phyloP scores from a whole-genome alignment of 129 eudicot genomes.

The Oenanthe sinensis region DNA sequence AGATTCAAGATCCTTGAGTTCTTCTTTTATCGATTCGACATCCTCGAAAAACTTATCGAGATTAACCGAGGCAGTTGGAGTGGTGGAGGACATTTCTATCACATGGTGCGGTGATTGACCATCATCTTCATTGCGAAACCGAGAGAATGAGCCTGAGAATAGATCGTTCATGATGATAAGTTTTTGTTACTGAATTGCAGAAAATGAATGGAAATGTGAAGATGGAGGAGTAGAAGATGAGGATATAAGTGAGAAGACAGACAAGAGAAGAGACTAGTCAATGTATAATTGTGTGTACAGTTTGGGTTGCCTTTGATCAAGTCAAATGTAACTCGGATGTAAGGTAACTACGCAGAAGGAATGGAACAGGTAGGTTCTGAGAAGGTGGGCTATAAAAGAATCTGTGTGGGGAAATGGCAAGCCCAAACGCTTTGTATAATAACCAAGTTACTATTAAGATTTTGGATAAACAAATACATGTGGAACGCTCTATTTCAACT shows the following conservation, averaged over 20 bases:
- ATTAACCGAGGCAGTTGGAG: constrained; percentile 25
- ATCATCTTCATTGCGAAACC: constrained; percentile 16
- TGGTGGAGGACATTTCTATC: constrained; percentile 30
- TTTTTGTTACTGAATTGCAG: background rate
- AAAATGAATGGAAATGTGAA: background rate
- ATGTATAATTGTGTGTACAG: background rate
- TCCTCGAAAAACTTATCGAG: constrained; percentile 61
- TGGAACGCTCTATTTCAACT: no score
- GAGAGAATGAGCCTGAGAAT: constrained; percentile 50
- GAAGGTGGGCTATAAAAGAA: background rate
- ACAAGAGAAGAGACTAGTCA: constrained; percentile 2
- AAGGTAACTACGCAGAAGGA: background rate
- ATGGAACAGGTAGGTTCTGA: background rate
- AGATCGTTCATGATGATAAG: constrained; percentile 50
- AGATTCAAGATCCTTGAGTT: constrained; percentile 36
- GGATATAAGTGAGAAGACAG: background rate
- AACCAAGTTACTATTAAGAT: no score
- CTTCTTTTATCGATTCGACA: constrained; percentile 52
- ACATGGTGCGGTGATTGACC: constrained; percentile 26
- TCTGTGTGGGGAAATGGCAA: no score
- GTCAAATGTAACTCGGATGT: background rate
- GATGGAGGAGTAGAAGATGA: background rate
- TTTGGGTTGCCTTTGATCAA: background rate
- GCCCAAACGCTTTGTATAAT: no score
- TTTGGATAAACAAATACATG: no score